Evolutionary conservation across 805 yeast species (phyloP).

Genomic region (Schwanniomyces pseudopolymorphus): DNA sequence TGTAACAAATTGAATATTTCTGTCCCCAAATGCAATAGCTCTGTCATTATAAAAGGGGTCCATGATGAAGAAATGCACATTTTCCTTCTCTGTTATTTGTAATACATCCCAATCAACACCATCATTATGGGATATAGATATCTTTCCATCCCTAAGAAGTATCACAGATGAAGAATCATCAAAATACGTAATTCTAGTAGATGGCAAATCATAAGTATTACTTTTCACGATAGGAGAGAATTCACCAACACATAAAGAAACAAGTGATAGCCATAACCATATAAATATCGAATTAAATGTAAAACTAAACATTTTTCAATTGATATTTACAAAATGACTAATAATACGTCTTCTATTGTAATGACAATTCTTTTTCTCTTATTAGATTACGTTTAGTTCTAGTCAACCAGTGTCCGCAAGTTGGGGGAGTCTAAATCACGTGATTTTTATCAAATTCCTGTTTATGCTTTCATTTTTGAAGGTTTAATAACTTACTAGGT

Average conservation of each 20-base stretch:
- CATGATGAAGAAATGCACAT: conserved; percentile 19
- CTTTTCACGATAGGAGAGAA: conserved; percentile 23
- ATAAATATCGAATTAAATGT: neutral
- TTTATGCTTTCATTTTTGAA: no score
- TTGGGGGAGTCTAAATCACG: neutral
- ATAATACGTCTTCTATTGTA: no score
- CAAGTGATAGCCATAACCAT: neutral
- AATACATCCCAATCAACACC: conserved; percentile 49
- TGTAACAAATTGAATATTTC: conserved; percentile 40
- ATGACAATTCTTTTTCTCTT: no score
- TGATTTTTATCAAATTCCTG: neutral
- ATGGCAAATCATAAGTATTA: conserved; percentile 6
- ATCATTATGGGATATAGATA: conserved; percentile 46
- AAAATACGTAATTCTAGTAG: conserved; percentile 36
- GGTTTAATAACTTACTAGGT: no score
- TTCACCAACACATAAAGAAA: conserved; percentile 6
- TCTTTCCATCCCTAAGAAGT: conserved; percentile 17
- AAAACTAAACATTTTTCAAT: neutral
- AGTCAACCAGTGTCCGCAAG: neutral
- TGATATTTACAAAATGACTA: neutral
- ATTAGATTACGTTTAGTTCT: no score
- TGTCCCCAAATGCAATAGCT: conserved; percentile 41
- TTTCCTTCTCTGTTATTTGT: conserved; percentile 9
- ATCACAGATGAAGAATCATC: conserved; percentile 55
- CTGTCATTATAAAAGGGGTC: conserved; percentile 35